Evolutionary conservation across 2,329 filamentous ascomycete genomes (phyloP).

Genomic region (Plectosphaerella plurivora): DNA sequence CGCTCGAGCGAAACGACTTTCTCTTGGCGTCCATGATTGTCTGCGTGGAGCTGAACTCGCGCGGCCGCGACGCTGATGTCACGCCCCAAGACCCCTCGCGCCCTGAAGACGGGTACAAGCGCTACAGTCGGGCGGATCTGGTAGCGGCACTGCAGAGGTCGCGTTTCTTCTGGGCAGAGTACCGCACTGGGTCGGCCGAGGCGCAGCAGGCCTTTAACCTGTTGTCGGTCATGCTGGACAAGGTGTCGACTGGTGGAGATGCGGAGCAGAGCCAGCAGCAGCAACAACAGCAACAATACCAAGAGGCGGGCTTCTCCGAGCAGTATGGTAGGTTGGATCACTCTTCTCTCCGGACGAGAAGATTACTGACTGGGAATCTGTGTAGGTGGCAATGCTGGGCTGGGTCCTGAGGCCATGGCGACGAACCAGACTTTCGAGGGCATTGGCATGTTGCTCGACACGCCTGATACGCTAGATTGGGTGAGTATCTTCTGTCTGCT

Average conservation of each 20-base stretch:
- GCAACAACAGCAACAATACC: neutral
- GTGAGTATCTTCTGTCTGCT: neutral
- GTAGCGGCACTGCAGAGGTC: neutral
- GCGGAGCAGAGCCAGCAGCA: neutral
- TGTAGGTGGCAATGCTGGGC: neutral
- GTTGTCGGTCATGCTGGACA: constrained; percentile 18
- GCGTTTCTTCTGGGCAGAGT: neutral
- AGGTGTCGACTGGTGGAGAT: neutral
- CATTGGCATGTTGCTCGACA: neutral
- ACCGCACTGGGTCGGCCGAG: neutral
- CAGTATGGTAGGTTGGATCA: neutral
- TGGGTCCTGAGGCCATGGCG: neutral
- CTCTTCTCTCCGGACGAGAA: too few relatives aligned
- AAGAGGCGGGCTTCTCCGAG: neutral
- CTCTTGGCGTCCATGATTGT: constrained; percentile 42
- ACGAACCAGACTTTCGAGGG: neutral
- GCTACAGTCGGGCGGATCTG: neutral
- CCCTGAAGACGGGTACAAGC: neutral
- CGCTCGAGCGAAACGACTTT: constrained; percentile 38
- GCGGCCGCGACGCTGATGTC: neutral
- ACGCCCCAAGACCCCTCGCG: neutral
- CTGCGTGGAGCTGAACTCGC: constrained; percentile 27
- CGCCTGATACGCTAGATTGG: neutral
- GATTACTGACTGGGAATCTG: too few relatives aligned
- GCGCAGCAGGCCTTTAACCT: constrained; percentile 24